Conservation (phyloP, 805 yeast species). For the Candida argentea region DNA sequence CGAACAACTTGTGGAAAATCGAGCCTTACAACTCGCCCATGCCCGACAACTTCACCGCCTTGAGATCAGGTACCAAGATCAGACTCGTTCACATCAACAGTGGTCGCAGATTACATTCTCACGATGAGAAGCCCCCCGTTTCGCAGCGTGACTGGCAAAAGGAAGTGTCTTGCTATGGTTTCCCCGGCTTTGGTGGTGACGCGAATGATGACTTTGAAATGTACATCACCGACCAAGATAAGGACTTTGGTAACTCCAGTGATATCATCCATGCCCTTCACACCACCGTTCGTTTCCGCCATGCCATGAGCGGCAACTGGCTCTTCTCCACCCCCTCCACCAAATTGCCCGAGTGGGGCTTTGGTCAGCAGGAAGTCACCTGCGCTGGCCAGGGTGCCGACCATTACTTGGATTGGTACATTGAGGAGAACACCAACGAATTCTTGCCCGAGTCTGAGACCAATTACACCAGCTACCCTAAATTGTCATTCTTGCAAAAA, state of each 20-base stretch:
- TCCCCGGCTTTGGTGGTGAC: constrained; percentile 68
- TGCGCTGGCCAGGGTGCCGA: constrained; percentile 63
- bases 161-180: constrained; percentile 72
- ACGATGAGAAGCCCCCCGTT: constrained; percentile 74
- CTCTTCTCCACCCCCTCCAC: constrained; percentile 67
- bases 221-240: constrained; percentile 51
- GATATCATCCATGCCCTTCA: constrained; percentile 52
- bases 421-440: constrained; percentile 58
- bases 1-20: constrained; percentile 62
- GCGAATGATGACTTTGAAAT: constrained; percentile 76
- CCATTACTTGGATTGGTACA: constrained; percentile 57
- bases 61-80: constrained; percentile 60
- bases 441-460: constrained; percentile 20
- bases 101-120: constrained; percentile 67
- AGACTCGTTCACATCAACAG: constrained; percentile 53
- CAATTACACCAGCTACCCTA: constrained; percentile 36
- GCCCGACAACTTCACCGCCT: constrained; percentile 47
- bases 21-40: constrained; percentile 56
- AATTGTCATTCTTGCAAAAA: constrained; percentile 46
- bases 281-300: constrained; percentile 63
- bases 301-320: constrained; percentile 72
- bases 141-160: constrained; percentile 75
- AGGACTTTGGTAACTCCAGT: constrained; percentile 44
- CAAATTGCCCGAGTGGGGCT: constrained; percentile 76
- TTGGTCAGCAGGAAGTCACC: constrained; percentile 77